Evolutionary conservation across 768 basidiomycete genomes (phyloP).

Genomic region (Auricularia heimuer): DNA sequence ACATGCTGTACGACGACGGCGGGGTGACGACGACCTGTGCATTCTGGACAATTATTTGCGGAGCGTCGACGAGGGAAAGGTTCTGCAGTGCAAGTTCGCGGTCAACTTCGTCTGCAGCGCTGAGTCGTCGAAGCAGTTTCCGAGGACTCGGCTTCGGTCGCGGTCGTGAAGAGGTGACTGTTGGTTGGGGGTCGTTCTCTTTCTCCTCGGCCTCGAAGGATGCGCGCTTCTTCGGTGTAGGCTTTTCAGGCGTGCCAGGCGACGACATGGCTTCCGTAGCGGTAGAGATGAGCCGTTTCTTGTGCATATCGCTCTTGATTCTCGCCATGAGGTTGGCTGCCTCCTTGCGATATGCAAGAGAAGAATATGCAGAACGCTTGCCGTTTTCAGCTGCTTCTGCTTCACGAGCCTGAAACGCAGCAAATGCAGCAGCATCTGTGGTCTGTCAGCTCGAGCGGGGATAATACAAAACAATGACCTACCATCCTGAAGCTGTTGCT

Average conservation of each 20-base stretch:
- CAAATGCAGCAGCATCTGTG: not conserved
- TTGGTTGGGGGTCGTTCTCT: slow-evolving; percentile 16
- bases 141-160: slow-evolving; percentile 33
- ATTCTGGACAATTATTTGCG: not conserved
- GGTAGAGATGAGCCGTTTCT: slow-evolving; percentile 59
- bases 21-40: not conserved
- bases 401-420: too few species aligned
- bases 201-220: slow-evolving; percentile 17
- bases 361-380: slow-evolving; percentile 25
- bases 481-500: not conserved
- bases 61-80: slow-evolving; percentile 27
- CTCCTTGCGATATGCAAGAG: slow-evolving; percentile 61
- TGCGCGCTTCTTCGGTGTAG: not conserved
- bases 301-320: slow-evolving; percentile 68
- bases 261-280: slow-evolving; percentile 38
- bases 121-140: slow-evolving; percentile 27
- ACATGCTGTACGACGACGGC: not conserved
- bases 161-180: not conserved
- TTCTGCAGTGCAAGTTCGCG: slow-evolving; percentile 31
- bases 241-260: slow-evolving; percentile 11
- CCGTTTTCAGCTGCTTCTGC: not conserved
- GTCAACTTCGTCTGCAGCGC: slow-evolving; percentile 33
- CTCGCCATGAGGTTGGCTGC: slow-evolving; percentile 79
- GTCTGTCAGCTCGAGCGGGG: not conserved
- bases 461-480: not conserved